phyloP scores from a whole-genome alignment of 768 basidiomycete genomes.

The Xerocomus brunneocitrinus region DNA sequence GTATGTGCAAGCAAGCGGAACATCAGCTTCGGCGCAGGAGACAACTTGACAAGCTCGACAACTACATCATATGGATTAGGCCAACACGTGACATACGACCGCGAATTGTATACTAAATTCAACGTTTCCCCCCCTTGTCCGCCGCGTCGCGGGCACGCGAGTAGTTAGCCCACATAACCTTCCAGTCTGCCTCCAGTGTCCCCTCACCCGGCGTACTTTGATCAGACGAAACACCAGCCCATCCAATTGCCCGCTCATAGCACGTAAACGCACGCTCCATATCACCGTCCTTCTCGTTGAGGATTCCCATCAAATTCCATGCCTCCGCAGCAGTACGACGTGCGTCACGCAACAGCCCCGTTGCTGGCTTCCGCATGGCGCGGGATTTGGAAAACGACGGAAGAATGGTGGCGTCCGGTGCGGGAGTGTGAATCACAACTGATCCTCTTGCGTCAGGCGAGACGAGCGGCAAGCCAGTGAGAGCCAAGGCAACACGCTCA shows the following conservation, averaged over 20 bases:
- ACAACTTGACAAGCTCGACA: not conserved
- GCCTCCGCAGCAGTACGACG: conserved; percentile 68
- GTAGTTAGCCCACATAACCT: conserved; percentile 56
- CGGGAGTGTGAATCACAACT: conserved; percentile 34
- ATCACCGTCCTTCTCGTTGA: conserved; percentile 45
- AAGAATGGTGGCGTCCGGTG: conserved; percentile 39
- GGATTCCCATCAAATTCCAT: conserved; percentile 68
- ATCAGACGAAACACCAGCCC: conserved; percentile 51
- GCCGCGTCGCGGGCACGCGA: conserved; percentile 40
- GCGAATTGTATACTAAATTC: not conserved
- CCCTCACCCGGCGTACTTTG: conserved; percentile 45
- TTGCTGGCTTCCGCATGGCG: conserved; percentile 52
- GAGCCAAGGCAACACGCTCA: conserved; percentile 54
- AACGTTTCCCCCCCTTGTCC: conserved; percentile 5
- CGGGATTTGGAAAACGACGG: conserved; percentile 43
- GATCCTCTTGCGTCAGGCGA: conserved; percentile 34
- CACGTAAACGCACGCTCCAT: conserved; percentile 47
- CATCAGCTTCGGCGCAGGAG: conserved; percentile 4
- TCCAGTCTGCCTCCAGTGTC: conserved; percentile 58
- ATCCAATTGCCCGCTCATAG: conserved; percentile 65
- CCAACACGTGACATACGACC: conserved; percentile 19
- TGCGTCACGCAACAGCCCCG: conserved; percentile 59
- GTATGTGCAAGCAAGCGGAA: conserved; percentile 5
- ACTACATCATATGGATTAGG: not conserved
- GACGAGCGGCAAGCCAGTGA: conserved; percentile 41